Evolutionary conservation across 2,329 filamentous ascomycete genomes (phyloP), one percentile per base, ranked within the genome.

Genomic region (Trichophyton rubrum): DNA sequence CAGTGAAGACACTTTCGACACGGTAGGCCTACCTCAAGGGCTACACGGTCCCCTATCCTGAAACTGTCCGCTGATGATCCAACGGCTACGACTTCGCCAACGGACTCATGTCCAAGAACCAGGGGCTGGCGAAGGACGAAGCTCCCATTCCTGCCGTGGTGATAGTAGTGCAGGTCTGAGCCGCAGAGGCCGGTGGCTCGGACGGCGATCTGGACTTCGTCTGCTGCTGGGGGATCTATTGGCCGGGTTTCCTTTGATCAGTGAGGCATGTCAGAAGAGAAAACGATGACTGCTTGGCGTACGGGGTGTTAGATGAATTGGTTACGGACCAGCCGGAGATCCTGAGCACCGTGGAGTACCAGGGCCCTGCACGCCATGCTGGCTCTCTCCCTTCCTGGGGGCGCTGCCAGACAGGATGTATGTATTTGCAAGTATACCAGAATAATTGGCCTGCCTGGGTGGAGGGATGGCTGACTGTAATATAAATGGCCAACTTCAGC

Each of bases 11-110:
- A 85, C 45, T 71, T 68, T 43, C 88, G 85, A 77, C 92, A 97
- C 0, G 90, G 89, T 59, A 89, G 82, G 58, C 92, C 92, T 13
- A 95, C 92, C 79, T 97, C 92, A 47, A 97, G 79, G n/a, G 92
- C 90, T 20, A 96, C 87, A 67, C 88, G 85, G 75, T 96, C 91
- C 61, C 91, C 91, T 9, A 80, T 70, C 66, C 82, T 77, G 33
- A 56, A 56, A 9, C 17, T 15, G 15, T 38, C 83, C 4, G 90
- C 86, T 11, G 77, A 77, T 1, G 80, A 71, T 20, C 90, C 90
- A 45, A 89, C 78, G 53, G 82, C 81, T 59, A 90, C 83, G 45
- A 97, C 80, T 30, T 88, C 86, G 62, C 90, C 91, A 7, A 89
- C 82, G 3, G 90, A 87, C 71, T 88, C 85, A 71, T 88, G 85